Evolutionary conservation across 2,329 filamentous ascomycete species (phyloP).

Genomic region (Penicillium sp.): DNA sequence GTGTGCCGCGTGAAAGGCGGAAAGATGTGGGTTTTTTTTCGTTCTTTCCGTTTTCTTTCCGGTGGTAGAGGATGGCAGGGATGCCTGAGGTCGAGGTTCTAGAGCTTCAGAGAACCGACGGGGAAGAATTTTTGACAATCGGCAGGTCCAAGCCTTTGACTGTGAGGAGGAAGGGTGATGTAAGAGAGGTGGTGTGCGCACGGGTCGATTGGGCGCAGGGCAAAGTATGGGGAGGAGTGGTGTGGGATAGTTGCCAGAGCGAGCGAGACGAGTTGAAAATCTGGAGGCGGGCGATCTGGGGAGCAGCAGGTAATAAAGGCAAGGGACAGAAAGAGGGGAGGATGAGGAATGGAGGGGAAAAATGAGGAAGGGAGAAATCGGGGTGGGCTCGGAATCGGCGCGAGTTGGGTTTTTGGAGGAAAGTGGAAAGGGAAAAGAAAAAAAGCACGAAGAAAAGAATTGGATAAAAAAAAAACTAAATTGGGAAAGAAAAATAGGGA

Average conservation of each 20-base stretch:
- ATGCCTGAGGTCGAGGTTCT: conserved; percentile 5
- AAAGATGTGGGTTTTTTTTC: too few species aligned
- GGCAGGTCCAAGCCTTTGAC: too few species aligned
- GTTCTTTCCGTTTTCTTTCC: too few species aligned
- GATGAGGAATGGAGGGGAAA: conserved; percentile 24
- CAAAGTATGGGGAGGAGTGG: neutral
- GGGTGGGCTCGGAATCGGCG: conserved; percentile 22
- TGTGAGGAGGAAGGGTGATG: neutral
- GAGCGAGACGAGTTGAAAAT: conserved; percentile 11
- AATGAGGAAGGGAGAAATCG: conserved; percentile 22
- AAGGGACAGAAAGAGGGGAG: conserved; percentile 9
- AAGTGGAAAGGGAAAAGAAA: conserved; percentile 16
- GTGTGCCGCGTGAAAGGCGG: too few species aligned
- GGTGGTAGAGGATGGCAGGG: too few species aligned
- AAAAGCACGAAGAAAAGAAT: conserved; percentile 16
- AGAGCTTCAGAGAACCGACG: conserved; percentile 11
- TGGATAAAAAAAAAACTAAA: conserved; percentile 21
- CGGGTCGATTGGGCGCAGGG: neutral
- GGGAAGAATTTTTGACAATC: too few species aligned
- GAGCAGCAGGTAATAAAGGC: conserved; percentile 20
- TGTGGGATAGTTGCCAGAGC: conserved; percentile 6
- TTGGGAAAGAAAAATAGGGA: conserved; percentile 21
- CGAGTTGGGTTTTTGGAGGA: conserved; percentile 3
- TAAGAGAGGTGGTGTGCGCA: neutral
- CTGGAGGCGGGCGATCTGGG: conserved; percentile 25